phyloP scores from a whole-genome alignment of 2,329 filamentous ascomycete genomes.

The Monosporascus sp. region DNA sequence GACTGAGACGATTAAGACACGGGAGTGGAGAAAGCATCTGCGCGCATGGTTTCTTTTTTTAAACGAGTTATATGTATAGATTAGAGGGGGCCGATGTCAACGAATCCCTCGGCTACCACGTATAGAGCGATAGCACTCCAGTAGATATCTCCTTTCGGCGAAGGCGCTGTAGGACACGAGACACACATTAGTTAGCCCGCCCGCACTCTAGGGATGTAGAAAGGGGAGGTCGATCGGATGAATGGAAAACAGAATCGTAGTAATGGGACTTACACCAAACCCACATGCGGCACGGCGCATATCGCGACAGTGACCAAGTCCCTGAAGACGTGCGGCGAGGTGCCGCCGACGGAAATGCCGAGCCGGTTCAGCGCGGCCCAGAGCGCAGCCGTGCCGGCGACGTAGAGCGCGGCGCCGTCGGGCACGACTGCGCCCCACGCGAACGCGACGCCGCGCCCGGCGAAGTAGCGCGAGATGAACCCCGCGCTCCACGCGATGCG shows the following conservation, averaged over 20 bases:
- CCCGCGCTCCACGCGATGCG: constrained; percentile 73
- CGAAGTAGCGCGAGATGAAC: constrained; percentile 68
- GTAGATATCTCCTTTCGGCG: constrained; percentile 49
- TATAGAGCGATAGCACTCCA: constrained; percentile 44
- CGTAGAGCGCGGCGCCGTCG: constrained; percentile 35
- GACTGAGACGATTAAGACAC: constrained; percentile 36
- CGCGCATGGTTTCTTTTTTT: too few relatives aligned
- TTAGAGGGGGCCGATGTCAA: constrained; percentile 2
- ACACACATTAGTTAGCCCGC: constrained; percentile 8
- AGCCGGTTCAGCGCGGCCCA: constrained; percentile 28
- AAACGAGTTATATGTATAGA: background rate
- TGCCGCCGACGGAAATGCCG: constrained; percentile 20
- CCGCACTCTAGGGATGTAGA: background rate
- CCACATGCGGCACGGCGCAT: constrained; percentile 46
- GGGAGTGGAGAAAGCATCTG: too few relatives aligned
- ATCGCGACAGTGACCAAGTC: constrained; percentile 44
- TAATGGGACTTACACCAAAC: constrained; percentile 51
- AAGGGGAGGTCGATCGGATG: too few relatives aligned
- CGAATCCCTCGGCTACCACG: constrained; percentile 21
- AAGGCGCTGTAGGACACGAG: constrained; percentile 36
- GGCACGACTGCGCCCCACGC: constrained; percentile 38
- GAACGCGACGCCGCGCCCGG: constrained; percentile 36
- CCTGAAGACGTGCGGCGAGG: constrained; percentile 28
- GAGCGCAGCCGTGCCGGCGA: constrained; percentile 37
- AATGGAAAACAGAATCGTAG: too few relatives aligned